Conservation (phyloP, 441 rosid species). For the Croton setiger region DNA sequence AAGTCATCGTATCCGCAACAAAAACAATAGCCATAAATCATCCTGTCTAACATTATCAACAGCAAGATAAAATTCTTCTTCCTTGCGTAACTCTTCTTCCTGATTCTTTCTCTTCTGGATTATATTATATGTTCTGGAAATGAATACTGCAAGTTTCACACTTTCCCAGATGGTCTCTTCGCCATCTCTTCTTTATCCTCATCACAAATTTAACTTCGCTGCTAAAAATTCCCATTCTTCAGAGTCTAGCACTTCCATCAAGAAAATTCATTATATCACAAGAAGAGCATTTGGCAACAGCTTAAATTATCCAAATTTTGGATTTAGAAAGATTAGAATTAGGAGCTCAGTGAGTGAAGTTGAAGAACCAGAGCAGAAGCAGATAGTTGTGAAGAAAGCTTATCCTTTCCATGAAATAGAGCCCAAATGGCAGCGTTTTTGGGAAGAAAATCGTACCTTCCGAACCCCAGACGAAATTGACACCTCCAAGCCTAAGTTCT, state of each 20-base stretch:
- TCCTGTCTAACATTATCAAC: constrained; percentile 12
- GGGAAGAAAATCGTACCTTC: constrained; percentile 78
- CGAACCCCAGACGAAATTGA: constrained; percentile 85
- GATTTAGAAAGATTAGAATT: constrained; percentile 22
- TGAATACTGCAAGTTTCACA: constrained; percentile 7
- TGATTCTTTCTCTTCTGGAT: neutral
- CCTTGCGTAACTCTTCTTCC: neutral
- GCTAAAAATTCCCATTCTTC: constrained; percentile 23
- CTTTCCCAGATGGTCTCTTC: constrained; percentile 33
- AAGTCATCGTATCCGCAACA: neutral
- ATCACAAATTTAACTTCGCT: constrained; percentile 9
- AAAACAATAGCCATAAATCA: neutral
- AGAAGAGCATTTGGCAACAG: neutral
- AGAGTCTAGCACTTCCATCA: constrained; percentile 12
- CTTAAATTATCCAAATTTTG: constrained; percentile 18
- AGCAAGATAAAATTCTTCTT: too few species aligned
- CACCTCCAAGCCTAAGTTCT: constrained; percentile 80
- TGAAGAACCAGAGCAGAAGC: constrained; percentile 24
- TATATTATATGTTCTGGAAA: neutral
- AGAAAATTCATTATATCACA: constrained; percentile 20
- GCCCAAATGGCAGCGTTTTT: constrained; percentile 87
- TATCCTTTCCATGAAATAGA: constrained; percentile 91
- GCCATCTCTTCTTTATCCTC: constrained; percentile 20
- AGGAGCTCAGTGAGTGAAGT: constrained; percentile 29
- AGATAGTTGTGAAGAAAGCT: constrained; percentile 41